These are phyloP conservation scores for Vitis amurensis DNA, from an alignment of 164 flowering plant species.

Conservation along the genomic window DNA sequence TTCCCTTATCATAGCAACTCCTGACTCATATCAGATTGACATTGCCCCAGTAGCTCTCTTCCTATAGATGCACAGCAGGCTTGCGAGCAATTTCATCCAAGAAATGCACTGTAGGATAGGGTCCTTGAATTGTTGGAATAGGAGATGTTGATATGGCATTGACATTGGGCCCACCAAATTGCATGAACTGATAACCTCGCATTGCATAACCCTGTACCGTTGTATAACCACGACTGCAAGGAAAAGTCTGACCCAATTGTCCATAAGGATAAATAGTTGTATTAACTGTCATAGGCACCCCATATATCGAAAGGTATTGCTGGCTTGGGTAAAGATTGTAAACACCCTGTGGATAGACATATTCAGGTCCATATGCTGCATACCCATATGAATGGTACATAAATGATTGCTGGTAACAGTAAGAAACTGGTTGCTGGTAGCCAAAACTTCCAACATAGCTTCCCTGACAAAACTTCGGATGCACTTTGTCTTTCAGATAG, in stretches of 20 bases:
- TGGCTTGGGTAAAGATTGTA: conserved; percentile 82
- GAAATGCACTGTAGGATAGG: conserved; percentile 54
- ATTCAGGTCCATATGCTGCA: conserved; percentile 78
- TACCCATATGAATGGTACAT: conserved; percentile 85
- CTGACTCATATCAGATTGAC: too few species aligned
- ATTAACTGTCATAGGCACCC: conserved; percentile 71
- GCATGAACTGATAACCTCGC: conserved; percentile 79
- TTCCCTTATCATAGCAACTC: too few species aligned
- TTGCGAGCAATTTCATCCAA: too few species aligned
- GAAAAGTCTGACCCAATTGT: conserved; percentile 67
- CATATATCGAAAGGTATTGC: conserved; percentile 87
- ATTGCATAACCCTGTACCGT: conserved; percentile 75
- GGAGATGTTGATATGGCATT: conserved; percentile 70
- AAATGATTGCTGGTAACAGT: conserved; percentile 75
- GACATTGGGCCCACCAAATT: conserved; percentile 66
- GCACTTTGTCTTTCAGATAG: too few species aligned
- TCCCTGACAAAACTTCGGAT: conserved; percentile 14
- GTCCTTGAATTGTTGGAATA: conserved; percentile 64
- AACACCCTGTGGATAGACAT: conserved; percentile 78
- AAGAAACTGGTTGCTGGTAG: conserved; percentile 77
- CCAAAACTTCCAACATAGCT: conserved; percentile 60
- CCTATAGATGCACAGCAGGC: too few species aligned
- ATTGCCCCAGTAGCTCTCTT: too few species aligned
- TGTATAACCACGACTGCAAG: conserved; percentile 63
- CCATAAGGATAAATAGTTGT: conserved; percentile 70